Percentiles rank a stretch among this genome's conserved stretches.
Conservation (phyloP, 345 rosid species). For the Syzygium oleosum region DNA sequence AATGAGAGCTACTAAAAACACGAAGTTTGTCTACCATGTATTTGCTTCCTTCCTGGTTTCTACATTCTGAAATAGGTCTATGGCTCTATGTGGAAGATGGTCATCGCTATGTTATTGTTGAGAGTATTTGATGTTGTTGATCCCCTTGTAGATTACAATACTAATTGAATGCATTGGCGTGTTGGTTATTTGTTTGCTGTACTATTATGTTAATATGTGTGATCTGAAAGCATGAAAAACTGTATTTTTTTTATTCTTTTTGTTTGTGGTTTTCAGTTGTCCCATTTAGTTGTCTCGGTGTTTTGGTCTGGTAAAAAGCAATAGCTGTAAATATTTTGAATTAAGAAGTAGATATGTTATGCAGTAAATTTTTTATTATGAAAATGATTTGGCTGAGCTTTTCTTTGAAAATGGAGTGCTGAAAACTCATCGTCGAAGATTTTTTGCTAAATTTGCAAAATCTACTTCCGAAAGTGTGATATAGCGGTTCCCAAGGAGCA, state of each 20-base stretch:
- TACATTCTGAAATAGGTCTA: background rate
- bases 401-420: background rate
- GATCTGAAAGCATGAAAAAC: background rate
- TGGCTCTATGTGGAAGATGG: background rate
- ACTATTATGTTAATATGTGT: background rate
- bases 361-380: background rate
- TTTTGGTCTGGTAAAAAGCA: background rate
- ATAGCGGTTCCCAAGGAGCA: background rate
- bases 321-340: background rate
- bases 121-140: background rate
- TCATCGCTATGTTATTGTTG: background rate
- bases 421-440: background rate
- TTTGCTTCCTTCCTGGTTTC: background rate
- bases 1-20: background rate
- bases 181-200: background rate
- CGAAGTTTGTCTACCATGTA: background rate
- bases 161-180: background rate
- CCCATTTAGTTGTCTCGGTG: background rate
- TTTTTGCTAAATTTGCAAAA: background rate
- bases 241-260: background rate
- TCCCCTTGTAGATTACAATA: background rate
- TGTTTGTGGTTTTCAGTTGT: background rate
- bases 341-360: background rate
- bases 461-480: background rate
- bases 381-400: background rate